phyloP scores from a whole-genome alignment of 2,329 filamentous ascomycete species.

The Oidium heveae region DNA sequence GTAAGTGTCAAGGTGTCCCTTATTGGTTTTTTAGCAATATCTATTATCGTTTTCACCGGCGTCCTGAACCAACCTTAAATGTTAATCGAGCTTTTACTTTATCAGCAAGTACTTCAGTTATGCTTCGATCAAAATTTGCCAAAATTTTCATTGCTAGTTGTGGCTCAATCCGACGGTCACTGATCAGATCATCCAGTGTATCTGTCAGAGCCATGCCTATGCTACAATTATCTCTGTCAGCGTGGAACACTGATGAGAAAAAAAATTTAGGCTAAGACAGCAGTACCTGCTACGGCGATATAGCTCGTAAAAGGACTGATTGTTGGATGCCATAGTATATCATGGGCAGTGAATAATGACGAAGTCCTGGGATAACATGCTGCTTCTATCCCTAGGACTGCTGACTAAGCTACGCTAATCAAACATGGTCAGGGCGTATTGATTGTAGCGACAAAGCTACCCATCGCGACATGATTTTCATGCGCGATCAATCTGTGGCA shows the following conservation, averaged over 20 bases:
- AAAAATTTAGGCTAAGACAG: slow-evolving; percentile 12
- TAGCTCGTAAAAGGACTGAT: slow-evolving; percentile 63
- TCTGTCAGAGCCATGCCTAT: slow-evolving; percentile 86
- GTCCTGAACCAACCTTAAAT: slow-evolving; percentile 51
- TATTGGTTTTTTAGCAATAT: not conserved
- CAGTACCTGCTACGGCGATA: slow-evolving; percentile 92
- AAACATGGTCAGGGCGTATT: not conserved
- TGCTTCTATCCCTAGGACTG: not conserved
- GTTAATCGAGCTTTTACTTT: slow-evolving; percentile 76
- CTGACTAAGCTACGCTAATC: slow-evolving; percentile 1
- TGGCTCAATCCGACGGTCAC: slow-evolving; percentile 80
- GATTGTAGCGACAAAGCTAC: no score
- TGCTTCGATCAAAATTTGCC: slow-evolving; percentile 78
- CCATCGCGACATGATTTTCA: no score
- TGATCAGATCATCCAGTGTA: slow-evolving; percentile 90
- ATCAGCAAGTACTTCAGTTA: slow-evolving; percentile 74
- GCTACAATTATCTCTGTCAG: slow-evolving; percentile 24
- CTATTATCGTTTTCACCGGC: no score
- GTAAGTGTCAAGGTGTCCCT: slow-evolving; percentile 96
- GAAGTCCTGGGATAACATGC: no score
- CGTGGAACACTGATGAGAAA: slow-evolving; percentile 7
- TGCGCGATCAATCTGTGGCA: no score
- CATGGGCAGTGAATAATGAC: slow-evolving; percentile 1
- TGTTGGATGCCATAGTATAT: slow-evolving; percentile 21
- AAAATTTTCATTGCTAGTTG: slow-evolving; percentile 98